Evolutionary conservation across 768 basidiomycete species (phyloP), one percentile per base, ranked within the genome.

Genomic region (Lactifluus subvellereus): DNA sequence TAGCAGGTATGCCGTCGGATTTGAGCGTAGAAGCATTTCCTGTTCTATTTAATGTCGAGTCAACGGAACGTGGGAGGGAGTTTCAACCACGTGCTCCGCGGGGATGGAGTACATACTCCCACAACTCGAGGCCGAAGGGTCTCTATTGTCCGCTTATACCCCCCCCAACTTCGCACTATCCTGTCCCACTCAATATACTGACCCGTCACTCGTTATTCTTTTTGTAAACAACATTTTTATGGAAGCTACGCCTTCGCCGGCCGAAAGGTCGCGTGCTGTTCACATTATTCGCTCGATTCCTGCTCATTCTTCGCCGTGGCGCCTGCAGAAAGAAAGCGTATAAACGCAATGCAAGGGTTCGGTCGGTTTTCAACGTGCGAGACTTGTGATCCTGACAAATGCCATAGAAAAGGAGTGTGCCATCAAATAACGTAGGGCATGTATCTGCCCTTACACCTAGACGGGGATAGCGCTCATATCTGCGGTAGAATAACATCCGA

Each of bases 181-280:
- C 32, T 22, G 1, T 35, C 42, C 35, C 20, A 20, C 60, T 37
- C 59, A 38, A 38, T 47, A 14, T 60, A 48, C 13, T 54, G 7
- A 43, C 51, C 42, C 38, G 54, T 51, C 60, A 57, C 32, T 57
- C 61, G 35, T 61, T 54, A 55, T 43, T 40, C 37, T 27, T 40
- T 54, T 57, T 62, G 49, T 54, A 57, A 62, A 57, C 61, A 57
- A 33, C 61, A 18, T 37, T 47, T 50, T 0, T 49, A 62, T 62
- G 61, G 61, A 62, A 50, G 40, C 30, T 43, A 62, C 61, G 48
- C 61, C 61, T 43, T 62, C 61, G 35, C 61, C 61, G 13, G 61
- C 61, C 40, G 54, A 62, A 62, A 62, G 61, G 61, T 62, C 61
- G 61, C 55, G 54, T 62, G 40, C 30, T 42, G 50, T 57, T 45